Evolutionary conservation across 177 flowering plant genomes (phyloP).

Genomic region (Vitis hybrid): DNA sequence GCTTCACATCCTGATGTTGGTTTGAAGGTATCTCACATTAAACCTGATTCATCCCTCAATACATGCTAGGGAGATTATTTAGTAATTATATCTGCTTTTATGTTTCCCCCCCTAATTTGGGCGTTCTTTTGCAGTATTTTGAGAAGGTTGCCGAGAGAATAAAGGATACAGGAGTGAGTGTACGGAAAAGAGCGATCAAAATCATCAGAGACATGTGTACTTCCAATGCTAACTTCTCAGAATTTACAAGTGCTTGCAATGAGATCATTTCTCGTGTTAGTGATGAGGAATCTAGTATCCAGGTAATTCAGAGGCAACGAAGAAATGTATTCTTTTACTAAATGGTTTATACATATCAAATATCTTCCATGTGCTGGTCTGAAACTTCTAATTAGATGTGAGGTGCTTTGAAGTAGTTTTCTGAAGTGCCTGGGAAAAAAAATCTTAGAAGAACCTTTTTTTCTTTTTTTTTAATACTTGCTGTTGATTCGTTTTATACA

Average conservation of each 20-base stretch:
- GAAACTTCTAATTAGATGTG: no score
- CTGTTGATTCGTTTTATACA: not conserved
- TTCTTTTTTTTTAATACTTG: no score
- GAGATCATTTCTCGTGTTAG: conserved; percentile 91
- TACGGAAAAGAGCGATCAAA: conserved; percentile 94
- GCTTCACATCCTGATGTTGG: conserved; percentile 99
- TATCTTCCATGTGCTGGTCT: no score
- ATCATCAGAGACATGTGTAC: conserved; percentile 95
- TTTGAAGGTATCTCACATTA: conserved; percentile 53
- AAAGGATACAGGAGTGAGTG: conserved; percentile 98
- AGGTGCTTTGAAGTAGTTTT: no score
- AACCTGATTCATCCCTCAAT: not conserved
- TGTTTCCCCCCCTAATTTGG: not conserved
- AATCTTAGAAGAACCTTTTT: no score
- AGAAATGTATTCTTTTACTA: not conserved
- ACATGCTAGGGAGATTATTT: not conserved
- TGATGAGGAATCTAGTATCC: conserved; percentile 96
- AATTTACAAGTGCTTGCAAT: conserved; percentile 76
- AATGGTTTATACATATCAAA: no score
- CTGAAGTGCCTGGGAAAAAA: no score
- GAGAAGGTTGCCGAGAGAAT: conserved; percentile 94
- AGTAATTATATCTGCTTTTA: not conserved
- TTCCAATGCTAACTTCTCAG: conserved; percentile 73
- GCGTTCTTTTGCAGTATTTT: conserved; percentile 63
- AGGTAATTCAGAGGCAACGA: conserved; percentile 42